Conservation (phyloP, 2,329 filamentous ascomycete species). For the Scedosporium minutisporum region DNA sequence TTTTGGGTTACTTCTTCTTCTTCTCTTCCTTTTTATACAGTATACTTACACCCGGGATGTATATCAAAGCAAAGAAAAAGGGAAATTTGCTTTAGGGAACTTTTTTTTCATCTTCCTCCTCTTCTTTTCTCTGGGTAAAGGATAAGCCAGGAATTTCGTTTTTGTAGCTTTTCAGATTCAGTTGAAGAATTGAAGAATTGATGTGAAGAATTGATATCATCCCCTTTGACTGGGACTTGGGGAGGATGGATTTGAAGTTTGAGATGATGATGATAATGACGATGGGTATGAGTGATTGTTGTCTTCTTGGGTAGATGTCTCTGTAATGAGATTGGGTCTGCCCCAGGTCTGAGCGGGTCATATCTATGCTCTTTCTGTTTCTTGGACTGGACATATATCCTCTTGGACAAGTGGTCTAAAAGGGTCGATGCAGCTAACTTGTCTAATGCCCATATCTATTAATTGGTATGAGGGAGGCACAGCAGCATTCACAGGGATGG, state of each 20-base stretch:
- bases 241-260: background rate
- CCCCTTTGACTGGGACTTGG: background rate
- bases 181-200: background rate
- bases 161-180: background rate
- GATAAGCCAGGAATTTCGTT: background rate
- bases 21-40: constrained; percentile 2
- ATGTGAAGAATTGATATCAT: background rate
- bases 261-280: background rate
- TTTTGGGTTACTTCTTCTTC: background rate
- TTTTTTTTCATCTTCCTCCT: background rate
- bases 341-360: too few species aligned
- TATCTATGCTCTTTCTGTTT: too few species aligned
- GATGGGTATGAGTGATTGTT: too few species aligned
- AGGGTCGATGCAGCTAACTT: too few species aligned
- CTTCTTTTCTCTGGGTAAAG: background rate
- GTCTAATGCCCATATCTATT: too few species aligned
- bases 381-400: too few species aligned
- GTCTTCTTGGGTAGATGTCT: too few species aligned
- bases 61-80: constrained; percentile 2
- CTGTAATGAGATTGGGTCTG: too few species aligned
- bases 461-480: too few species aligned
- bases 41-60: background rate
- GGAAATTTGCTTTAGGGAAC: background rate
- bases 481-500: too few species aligned
- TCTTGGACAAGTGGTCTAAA: too few species aligned